A percentile compares a stretch with the other conserved stretches of the same genome.
Conservation (phyloP, 31 red algal genomes). For the Bonnemaisonia californica region DNA sequence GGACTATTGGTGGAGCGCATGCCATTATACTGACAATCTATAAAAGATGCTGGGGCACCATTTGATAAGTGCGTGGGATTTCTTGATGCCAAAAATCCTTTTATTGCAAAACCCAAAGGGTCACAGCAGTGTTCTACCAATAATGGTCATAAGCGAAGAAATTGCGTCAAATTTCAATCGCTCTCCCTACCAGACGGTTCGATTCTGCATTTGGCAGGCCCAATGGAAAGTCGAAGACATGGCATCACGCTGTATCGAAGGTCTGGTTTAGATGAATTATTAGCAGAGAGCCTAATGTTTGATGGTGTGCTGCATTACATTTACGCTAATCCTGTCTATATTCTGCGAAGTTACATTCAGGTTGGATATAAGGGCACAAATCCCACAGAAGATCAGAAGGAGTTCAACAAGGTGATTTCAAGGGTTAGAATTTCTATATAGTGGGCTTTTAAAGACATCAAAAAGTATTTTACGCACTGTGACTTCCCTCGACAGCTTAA, state of each 20-base stretch:
- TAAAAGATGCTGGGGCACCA: not conserved
- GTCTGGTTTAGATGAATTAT: not conserved
- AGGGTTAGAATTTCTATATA: not conserved
- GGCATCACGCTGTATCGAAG: not conserved
- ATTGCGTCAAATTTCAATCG: not conserved
- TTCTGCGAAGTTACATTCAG: not conserved
- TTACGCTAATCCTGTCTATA: constrained; percentile 9
- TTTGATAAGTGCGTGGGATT: not conserved
- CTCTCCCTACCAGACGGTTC: not conserved
- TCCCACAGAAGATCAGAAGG: not conserved
- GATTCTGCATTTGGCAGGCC: not conserved
- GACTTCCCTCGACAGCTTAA: not conserved
- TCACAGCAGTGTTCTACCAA: not conserved
- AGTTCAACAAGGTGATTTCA: not conserved
- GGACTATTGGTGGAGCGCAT: not conserved
- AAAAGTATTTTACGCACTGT: not conserved
- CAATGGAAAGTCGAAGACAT: constrained; percentile 1
- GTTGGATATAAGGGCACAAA: not conserved
- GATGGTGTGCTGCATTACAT: not conserved
- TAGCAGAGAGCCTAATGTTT: not conserved
- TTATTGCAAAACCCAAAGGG: not conserved
- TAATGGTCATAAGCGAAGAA: not conserved
- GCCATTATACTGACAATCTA: not conserved
- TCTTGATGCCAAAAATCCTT: not conserved
- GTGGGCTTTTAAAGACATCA: not conserved